A percentile compares a stretch with the other conserved stretches of the same genome.
phyloP scores from a whole-genome alignment of 1,284 basidiomycete species.

The Austroboletus olivaceoglutinosus region DNA sequence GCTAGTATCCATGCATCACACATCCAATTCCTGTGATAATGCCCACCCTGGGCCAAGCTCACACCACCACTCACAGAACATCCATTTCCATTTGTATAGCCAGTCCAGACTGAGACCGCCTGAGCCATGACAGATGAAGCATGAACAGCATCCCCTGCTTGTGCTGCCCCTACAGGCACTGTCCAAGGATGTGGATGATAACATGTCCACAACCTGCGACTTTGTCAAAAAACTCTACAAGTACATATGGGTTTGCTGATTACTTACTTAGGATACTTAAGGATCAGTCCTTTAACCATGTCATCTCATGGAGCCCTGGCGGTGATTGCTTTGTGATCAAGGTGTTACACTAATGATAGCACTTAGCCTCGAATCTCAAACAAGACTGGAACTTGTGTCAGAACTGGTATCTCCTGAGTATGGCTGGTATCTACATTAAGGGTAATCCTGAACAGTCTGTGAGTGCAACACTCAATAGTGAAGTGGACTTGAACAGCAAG shows the following conservation, averaged over 20 bases:
- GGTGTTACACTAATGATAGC: too few relatives aligned
- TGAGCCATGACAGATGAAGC: conserved; percentile 31
- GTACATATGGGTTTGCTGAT: conserved; percentile 42
- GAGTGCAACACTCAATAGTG: too few relatives aligned
- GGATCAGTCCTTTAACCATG: conserved; percentile 68
- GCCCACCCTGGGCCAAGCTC: too few relatives aligned
- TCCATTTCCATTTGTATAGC: conserved; percentile 21
- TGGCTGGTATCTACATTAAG: too few relatives aligned
- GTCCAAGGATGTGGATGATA: conserved; percentile 45
- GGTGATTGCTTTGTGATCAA: conserved; percentile 95
- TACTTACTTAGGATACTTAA: conserved; percentile 74
- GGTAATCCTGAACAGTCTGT: too few relatives aligned
- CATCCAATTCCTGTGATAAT: conserved; percentile 41
- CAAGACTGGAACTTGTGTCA: too few relatives aligned
- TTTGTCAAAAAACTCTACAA: conserved; percentile 96
- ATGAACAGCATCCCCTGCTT: conserved; percentile 27
- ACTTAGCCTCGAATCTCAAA: too few relatives aligned
- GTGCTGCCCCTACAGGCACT: conserved; percentile 12
- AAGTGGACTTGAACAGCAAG: too few relatives aligned
- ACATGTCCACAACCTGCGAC: conserved; percentile 77
- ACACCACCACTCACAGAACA: conserved; percentile 18
- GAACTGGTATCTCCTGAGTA: too few relatives aligned
- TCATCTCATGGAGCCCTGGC: conserved; percentile 85
- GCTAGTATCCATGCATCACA: conserved; percentile 29
- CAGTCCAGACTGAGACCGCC: conserved; percentile 16